Base-by-base conservation (phyloP, 140 eudicot species). In the Erigeron philadelphicus region DNA sequence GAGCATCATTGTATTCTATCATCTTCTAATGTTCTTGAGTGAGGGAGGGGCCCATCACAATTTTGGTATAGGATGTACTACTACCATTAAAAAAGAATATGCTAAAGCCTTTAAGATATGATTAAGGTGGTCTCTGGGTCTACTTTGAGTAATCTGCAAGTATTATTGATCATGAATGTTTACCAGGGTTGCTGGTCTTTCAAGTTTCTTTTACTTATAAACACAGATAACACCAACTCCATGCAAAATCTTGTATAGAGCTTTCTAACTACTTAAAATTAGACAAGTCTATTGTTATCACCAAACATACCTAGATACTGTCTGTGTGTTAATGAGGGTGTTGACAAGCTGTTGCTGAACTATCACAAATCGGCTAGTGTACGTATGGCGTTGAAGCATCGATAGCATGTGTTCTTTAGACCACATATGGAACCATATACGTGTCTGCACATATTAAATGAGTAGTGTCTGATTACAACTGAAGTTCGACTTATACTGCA, bases 1-100 rank as follows among this genome's bases (percentile, higher is more conserved):
- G 79, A 62, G 59, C 73, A 79, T 73, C 75, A 85, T 76, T 79
- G 71, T 71, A 80, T 79, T 76, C 13, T 64, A 38, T 54, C 60
- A 17, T 42, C 72, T 74, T 40, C 53, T n/a, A 44, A 55, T 61
- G 31, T 66, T 18, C 66, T 31, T 61, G 54, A 62, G 70, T 48
- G 54, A 61, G 16, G 41, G 7, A 70, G 61, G 82, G 71, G 35
- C 76, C 72, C 73, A 62, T 25, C 50, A 61, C 35, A 72, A 49
- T 72, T 38, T 11, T 53, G 9, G 69, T 40, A 52, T 67, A 55
- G 17, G 3, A 53, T 66, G 73, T 57, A 44, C 76, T 41, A 45
- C 62, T 54, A 61, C 0, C 9, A 54, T 67, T 66, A 57, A 62
- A 40, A 50, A 41, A 62, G 44, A 16, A 44, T 72, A 49, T 41